Evolutionary conservation across 1,284 basidiomycete species (phyloP).

Genomic region (Pseudozyma thailandica): DNA sequence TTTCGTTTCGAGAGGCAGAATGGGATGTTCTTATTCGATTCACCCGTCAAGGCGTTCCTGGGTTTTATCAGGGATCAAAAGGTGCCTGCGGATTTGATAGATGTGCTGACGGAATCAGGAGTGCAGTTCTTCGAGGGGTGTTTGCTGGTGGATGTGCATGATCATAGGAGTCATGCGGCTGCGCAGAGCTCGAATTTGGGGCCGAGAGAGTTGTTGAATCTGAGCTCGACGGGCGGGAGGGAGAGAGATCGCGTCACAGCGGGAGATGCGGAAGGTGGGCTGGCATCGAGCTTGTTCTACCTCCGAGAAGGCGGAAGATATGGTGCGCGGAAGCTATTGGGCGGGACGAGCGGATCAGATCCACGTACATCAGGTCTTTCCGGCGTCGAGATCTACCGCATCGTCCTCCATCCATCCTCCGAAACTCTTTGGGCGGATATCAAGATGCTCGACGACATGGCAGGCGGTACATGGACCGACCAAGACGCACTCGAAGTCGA

Average conservation of each 20-base stretch:
- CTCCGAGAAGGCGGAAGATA: conserved; percentile 57
- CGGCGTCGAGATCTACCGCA: conserved; percentile 60
- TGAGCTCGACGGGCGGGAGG: conserved; percentile 10
- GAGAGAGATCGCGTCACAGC: background rate
- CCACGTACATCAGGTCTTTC: conserved; percentile 27
- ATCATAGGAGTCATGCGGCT: conserved; percentile 54
- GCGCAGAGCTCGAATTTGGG: conserved; percentile 14
- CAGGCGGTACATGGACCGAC: conserved; percentile 61
- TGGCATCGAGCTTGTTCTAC: conserved; percentile 46
- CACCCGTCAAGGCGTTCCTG: conserved; percentile 62
- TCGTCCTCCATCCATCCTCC: conserved; percentile 60
- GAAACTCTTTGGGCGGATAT: conserved; percentile 64
- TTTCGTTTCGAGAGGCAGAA: conserved; percentile 66
- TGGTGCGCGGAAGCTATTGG: conserved; percentile 31
- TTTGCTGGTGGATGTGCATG: conserved; percentile 64
- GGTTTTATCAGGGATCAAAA: conserved; percentile 60
- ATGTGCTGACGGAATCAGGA: conserved; percentile 57
- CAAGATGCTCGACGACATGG: conserved; percentile 56
- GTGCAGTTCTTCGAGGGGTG: conserved; percentile 65
- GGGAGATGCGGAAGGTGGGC: conserved; percentile 10
- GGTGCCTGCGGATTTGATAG: conserved; percentile 61
- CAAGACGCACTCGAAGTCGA: conserved; percentile 64
- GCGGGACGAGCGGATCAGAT: conserved; percentile 16
- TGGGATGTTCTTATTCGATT: conserved; percentile 63
- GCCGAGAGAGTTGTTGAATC: conserved; percentile 24